phyloP scores from a whole-genome alignment of 495 filamentous ascomycete species.

The Recurvomyces mirabilis region DNA sequence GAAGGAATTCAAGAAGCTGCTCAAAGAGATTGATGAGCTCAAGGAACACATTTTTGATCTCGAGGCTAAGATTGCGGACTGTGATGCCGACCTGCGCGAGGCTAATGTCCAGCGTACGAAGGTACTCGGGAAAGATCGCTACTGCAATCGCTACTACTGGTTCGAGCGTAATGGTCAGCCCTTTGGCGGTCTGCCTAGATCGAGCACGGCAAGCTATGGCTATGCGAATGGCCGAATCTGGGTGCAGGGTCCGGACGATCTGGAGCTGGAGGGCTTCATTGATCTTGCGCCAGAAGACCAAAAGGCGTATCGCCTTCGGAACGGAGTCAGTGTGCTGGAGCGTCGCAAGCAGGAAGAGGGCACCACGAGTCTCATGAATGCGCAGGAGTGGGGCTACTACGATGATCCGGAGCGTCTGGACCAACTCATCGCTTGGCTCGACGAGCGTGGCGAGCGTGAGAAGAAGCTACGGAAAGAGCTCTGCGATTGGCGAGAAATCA shows the following conservation, averaged over 20 bases:
- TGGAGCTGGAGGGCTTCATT: slow-evolving; percentile 77
- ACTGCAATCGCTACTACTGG: slow-evolving; percentile 98
- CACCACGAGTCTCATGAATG: slow-evolving; percentile 60
- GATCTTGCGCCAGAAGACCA: slow-evolving; percentile 59
- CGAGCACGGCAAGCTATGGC: slow-evolving; percentile 72
- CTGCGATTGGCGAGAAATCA: slow-evolving; percentile 60
- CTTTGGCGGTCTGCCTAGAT: slow-evolving; percentile 73
- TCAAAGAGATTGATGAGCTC: slow-evolving; percentile 78
- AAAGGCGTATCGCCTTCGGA: slow-evolving; percentile 49
- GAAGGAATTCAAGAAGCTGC: slow-evolving; percentile 69
- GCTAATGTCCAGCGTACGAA: slow-evolving; percentile 84
- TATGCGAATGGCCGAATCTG: slow-evolving; percentile 93
- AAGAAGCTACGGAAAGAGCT: slow-evolving; percentile 77
- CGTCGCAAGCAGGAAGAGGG: slow-evolving; percentile 83
- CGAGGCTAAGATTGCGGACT: slow-evolving; percentile 69
- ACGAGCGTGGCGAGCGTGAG: slow-evolving; percentile 72
- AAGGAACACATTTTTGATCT: slow-evolving; percentile 65
- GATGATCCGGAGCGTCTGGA: slow-evolving; percentile 68
- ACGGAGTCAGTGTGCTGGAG: slow-evolving; percentile 70
- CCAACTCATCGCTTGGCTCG: slow-evolving; percentile 74
- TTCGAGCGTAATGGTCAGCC: slow-evolving; percentile 99
- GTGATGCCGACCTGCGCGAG: slow-evolving; percentile 88
- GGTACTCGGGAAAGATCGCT: slow-evolving; percentile 81
- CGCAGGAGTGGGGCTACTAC: slow-evolving; percentile 82
- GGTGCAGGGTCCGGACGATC: slow-evolving; percentile 88